Evolutionary conservation across 2,329 filamentous ascomycete species (phyloP).

Genomic region (Calonectria hawksworthii): DNA sequence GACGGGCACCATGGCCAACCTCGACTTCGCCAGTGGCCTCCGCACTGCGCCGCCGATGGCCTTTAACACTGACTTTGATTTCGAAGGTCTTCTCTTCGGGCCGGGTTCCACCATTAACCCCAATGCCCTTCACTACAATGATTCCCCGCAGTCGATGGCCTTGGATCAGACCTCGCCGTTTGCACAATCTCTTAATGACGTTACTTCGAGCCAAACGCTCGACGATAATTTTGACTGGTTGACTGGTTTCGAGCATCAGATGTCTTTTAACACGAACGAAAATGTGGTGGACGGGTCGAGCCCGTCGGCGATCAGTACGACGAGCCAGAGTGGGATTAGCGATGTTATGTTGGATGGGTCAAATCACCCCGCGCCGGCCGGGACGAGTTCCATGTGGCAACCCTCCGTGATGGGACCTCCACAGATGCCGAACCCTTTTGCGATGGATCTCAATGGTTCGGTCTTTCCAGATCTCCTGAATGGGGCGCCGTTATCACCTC

Average conservation of each 20-base stretch:
- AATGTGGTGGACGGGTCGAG: slow-evolving; percentile 93
- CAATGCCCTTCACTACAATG: slow-evolving; percentile 85
- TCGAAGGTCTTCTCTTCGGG: slow-evolving; percentile 74
- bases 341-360: slow-evolving; percentile 92
- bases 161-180: slow-evolving; percentile 75
- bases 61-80: slow-evolving; percentile 69
- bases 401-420: slow-evolving; percentile 78
- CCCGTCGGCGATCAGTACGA: slow-evolving; percentile 94
- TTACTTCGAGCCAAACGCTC: slow-evolving; percentile 69
- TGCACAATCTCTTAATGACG: slow-evolving; percentile 68
- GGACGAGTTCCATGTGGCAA: slow-evolving; percentile 76
- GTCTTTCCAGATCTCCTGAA: slow-evolving; percentile 84
- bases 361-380: slow-evolving; percentile 70
- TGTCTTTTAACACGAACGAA: slow-evolving; percentile 80
- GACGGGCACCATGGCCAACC: slow-evolving; percentile 75
- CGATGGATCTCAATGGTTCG: slow-evolving; percentile 80
- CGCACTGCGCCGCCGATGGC: slow-evolving; percentile 81
- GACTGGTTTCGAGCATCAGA: slow-evolving; percentile 83
- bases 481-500: slow-evolving; percentile 81
- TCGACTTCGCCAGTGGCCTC: slow-evolving; percentile 77
- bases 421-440: slow-evolving; percentile 77
- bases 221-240: slow-evolving; percentile 89
- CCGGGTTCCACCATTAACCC: slow-evolving; percentile 77
- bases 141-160: slow-evolving; percentile 77
- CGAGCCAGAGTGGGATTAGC: slow-evolving; percentile 91